Base-by-base conservation (phyloP, 1,139 yeast species). In the Hansenula anomala region DNA sequence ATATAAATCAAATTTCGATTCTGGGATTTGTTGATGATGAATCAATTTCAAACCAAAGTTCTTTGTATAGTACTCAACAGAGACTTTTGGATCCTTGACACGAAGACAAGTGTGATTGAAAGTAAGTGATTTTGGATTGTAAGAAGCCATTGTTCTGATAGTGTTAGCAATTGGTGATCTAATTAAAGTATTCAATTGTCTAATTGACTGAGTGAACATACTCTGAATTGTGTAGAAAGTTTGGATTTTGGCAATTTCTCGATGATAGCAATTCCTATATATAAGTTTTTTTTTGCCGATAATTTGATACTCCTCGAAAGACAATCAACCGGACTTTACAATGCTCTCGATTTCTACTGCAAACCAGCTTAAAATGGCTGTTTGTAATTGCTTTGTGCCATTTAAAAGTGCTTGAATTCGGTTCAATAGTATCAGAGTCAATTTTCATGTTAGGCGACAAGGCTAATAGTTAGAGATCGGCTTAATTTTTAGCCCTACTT, bases 91-190 rank as follows among this genome's bases (percentile, higher is more conserved):
- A 58, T 90, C 89, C 58, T 87, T 83, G 52, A 92, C 77, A 52
- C 96, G 79, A 41, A 90, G 63, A 66, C 92, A 76, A 6, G 89
- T 80, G 59, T 80, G 86, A 66, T 82, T 83, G 51, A 80, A 64
- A 28, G 48, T 49, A 18, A 63, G 34, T 2, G 62, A 45, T 13
- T 41, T 40, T 25, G 41, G 37, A 34, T 41, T 38, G 33, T 29
- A 48, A 1, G 49, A 29, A 17, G 49, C 18, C 48, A 46, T 47
- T 37, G 44, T 40, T 22, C 39, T 27, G 13, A 42, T 15, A 20
- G 42, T 20, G 18, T 24, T 33, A 13, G 12, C 14, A 13, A 9
- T 13, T 11, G 14, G 10, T 12, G 28, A 13, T 24, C 18, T 32
- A 19, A 29, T 16, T 3, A n/a, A 24, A 5, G 10, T 16, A 13